phyloP scores from a whole-genome alignment of 2,329 filamentous ascomycete species.

The Pezicula carpinea region DNA sequence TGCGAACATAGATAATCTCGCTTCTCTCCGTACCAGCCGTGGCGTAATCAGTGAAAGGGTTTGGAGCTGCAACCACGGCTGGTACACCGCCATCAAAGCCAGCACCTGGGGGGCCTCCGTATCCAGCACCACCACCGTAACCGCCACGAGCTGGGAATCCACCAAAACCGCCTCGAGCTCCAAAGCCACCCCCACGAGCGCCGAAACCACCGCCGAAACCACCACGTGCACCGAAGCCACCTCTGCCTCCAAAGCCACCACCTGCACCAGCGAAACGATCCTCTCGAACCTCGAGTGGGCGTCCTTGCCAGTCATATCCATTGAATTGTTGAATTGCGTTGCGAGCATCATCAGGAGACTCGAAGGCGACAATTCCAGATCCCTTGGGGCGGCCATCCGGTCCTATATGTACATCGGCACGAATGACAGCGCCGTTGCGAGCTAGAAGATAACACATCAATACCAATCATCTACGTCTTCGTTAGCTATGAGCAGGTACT shows the following conservation, averaged over 20 bases:
- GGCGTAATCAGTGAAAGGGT: conserved; percentile 91
- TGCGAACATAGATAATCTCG: conserved; percentile 90
- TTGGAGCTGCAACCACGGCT: conserved; percentile 58
- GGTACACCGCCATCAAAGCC: conserved; percentile 26
- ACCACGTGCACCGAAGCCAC: conserved; percentile 38
- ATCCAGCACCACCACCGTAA: conserved; percentile 41
- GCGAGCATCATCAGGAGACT: conserved; percentile 88
- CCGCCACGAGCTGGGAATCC: conserved; percentile 34
- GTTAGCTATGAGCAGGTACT: conserved; percentile 38
- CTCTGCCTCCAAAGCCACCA: conserved; percentile 37
- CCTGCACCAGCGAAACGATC: conserved; percentile 77
- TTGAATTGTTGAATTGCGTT: conserved; percentile 98
- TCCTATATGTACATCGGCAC: conserved; percentile 90
- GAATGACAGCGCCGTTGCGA: conserved; percentile 74
- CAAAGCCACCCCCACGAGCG: conserved; percentile 53
- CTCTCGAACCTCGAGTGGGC: conserved; percentile 88
- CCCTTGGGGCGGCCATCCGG: conserved; percentile 93
- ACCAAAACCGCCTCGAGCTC: conserved; percentile 55
- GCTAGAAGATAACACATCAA: conserved; percentile 32
- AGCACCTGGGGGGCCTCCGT: conserved; percentile 32
- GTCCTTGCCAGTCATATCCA: conserved; percentile 97
- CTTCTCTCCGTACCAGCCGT: conserved; percentile 80
- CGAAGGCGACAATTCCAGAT: conserved; percentile 94
- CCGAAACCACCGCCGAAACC: conserved; percentile 47
- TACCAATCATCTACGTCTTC: conserved; percentile 14